Base-by-base conservation (phyloP, 176 grass and related monocot species). In the Coix lacrymajobi region DNA sequence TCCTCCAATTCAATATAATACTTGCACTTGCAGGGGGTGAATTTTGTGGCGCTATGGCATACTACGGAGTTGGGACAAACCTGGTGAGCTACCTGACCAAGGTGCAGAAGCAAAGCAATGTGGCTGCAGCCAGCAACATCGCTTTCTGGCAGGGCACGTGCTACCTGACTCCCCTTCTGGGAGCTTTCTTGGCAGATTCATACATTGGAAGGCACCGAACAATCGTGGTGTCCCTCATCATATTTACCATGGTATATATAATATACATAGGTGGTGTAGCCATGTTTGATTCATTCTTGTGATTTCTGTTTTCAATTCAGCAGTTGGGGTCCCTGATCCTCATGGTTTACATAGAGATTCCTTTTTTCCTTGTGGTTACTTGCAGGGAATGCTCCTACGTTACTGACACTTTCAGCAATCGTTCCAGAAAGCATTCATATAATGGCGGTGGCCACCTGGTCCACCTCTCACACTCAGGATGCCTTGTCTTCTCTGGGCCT, bases 181-280 rank as follows among this genome's bases (percentile, higher is more conserved):
- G 92, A 36, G 89, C 89, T 36, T 84, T 91, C 75, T 82, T 94
- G 76, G 92, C 92, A 70, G 92, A 94, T 84, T 79, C 92, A 25
- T 94, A 91, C 25, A 87, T 81, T 87, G 92, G 92, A 45, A 84
- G 69, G 26, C 86, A 94, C 69, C 68, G 81, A 62, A 91, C 89
- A 4, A 87, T 91, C 9, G 89, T 90, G 1, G 29, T 84, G 24
- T 91, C 81, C 3, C 63, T 88, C 11, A 72, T 77, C 3, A 16
- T 85, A 6, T 85, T 87, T 66, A 79, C 77, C n/a, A 2, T 89
- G 60, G 60, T 19, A 81, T 1, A 15, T 91, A 89, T n/a, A n/a
- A n/a, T n/a, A n/a, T n/a, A n/a, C n/a, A n/a, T n/a, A n/a, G n/a
- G n/a, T n/a, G 73, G 89, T 79, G 9, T 45, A 40, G 32, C n/a